These are phyloP conservation scores for Candida rishiriensis DNA, from an alignment of 805 yeast species.

Conservation along the genomic window DNA sequence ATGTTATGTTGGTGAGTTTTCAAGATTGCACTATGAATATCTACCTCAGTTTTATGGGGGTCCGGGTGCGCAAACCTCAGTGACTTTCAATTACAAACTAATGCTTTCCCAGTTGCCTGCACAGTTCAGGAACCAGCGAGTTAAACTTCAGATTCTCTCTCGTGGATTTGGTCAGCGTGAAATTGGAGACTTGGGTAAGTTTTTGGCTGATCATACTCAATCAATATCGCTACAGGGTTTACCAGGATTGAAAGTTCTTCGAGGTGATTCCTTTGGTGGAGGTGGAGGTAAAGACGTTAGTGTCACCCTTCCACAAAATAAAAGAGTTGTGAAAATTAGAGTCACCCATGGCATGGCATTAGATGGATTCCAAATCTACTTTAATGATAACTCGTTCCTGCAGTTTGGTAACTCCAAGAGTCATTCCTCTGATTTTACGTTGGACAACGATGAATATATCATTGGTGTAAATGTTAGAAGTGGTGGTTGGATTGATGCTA, in stretches of 20 bases:
- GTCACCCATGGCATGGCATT: conserved; percentile 73
- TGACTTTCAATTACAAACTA: conserved; percentile 45
- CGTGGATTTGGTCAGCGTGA: conserved; percentile 56
- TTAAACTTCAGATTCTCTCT: conserved; percentile 50
- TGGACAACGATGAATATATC: conserved; percentile 57
- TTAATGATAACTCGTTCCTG: conserved; percentile 18
- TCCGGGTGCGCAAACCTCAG: conserved; percentile 50
- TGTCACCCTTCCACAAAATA: conserved; percentile 14
- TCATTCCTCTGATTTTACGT: conserved; percentile 49
- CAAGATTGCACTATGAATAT: conserved; percentile 57
- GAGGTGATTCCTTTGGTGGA: conserved; percentile 22
- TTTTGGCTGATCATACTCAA: conserved; percentile 20
- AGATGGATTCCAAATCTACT: conserved; percentile 70
- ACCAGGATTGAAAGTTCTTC: conserved; percentile 11
- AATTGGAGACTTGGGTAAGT: conserved; percentile 44
- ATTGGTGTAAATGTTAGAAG: conserved; percentile 58
- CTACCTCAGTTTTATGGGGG: conserved; percentile 56
- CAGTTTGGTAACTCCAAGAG: conserved; percentile 50
- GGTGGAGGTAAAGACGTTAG: conserved; percentile 13
- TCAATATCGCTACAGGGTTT: conserved; percentile 13
- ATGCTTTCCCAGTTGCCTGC: conserved; percentile 36
- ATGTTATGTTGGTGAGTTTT: conserved; percentile 60
- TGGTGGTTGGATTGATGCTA: conserved; percentile 89
- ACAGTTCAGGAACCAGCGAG: conserved; percentile 30
- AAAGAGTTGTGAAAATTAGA: conserved; percentile 44